Evolutionary conservation across 2,329 filamentous ascomycete genomes (phyloP).

Genomic region (Colletotrichum tropicicola): DNA sequence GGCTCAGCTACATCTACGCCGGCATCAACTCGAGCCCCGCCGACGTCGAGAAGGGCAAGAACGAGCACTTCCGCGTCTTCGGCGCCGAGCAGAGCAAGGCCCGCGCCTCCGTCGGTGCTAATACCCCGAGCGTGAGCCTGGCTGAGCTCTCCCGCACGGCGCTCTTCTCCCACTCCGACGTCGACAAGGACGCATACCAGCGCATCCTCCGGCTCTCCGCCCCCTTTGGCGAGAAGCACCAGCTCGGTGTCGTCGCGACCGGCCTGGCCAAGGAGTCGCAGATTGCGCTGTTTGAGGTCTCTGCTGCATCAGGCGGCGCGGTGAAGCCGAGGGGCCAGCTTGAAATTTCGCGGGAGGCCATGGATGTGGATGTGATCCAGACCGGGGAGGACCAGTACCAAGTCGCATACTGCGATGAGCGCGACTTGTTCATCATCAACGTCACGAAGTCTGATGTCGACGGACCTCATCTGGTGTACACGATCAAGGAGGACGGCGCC

Average conservation of each 20-base stretch:
- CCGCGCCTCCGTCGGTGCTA: constrained; percentile 39
- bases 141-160: constrained; percentile 60
- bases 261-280: constrained; percentile 80
- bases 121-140: constrained; percentile 48
- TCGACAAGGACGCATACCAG: constrained; percentile 66
- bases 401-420: constrained; percentile 81
- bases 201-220: constrained; percentile 64
- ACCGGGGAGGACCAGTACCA: constrained; percentile 70
- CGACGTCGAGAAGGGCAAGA: constrained; percentile 78
- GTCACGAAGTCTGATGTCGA: constrained; percentile 50
- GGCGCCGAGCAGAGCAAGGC: constrained; percentile 58
- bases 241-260: constrained; percentile 82
- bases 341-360: constrained; percentile 64
- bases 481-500: constrained; percentile 57
- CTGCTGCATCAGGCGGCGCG: constrained; percentile 55
- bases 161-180: constrained; percentile 59
- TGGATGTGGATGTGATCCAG: constrained; percentile 76
- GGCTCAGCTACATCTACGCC: constrained; percentile 67
- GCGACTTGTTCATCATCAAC: constrained; percentile 76
- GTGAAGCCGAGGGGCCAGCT: constrained; percentile 59
- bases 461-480: constrained; percentile 64
- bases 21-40: constrained; percentile 85
- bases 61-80: constrained; percentile 85
- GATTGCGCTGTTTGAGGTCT: constrained; percentile 81
- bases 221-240: constrained; percentile 49